A percentile compares a stretch with the other conserved stretches of the same genome.
Conservation (phyloP, 2,329 filamentous ascomycete species). For the Lachnellula subtilissima region DNA sequence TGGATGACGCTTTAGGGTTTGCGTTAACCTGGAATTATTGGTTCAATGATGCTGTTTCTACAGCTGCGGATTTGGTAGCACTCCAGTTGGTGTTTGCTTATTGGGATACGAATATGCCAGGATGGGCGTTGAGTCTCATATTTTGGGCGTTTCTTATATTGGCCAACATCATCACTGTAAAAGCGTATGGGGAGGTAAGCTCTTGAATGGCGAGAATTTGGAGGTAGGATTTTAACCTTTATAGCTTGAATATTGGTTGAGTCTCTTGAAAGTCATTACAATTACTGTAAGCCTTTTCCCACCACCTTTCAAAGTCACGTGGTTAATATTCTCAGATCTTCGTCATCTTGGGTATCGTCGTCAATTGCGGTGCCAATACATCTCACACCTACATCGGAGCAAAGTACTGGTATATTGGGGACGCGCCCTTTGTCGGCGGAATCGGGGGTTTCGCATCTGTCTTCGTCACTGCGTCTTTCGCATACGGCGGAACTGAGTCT, state of each 20-base stretch:
- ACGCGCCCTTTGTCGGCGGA: constrained; percentile 59
- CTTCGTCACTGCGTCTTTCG: constrained; percentile 58
- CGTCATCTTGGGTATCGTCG: constrained; percentile 57
- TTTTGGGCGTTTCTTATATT: constrained; percentile 53
- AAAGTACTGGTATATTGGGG: constrained; percentile 52
- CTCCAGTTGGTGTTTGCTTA: constrained; percentile 55
- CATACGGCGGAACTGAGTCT: constrained; percentile 57
- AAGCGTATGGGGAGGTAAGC: constrained; percentile 48
- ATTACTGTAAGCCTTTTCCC: constrained; percentile 38
- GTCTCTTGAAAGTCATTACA: constrained; percentile 48
- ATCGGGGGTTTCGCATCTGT: constrained; percentile 63
- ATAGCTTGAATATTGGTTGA: constrained; percentile 52
- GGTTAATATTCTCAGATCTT: constrained; percentile 42
- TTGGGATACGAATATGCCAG: constrained; percentile 58
- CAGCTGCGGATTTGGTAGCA: constrained; percentile 56
- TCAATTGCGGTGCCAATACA: constrained; percentile 53
- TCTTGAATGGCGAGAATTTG: not conserved
- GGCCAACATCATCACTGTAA: constrained; percentile 49
- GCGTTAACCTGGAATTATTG: constrained; percentile 56
- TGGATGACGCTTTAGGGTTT: constrained; percentile 51
- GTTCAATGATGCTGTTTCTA: constrained; percentile 61
- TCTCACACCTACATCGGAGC: constrained; percentile 52
- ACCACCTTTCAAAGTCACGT: not conserved
- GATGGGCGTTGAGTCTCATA: constrained; percentile 58
- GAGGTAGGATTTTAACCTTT: not conserved